A percentile compares a stretch with the other conserved stretches of the same genome.
These are phyloP conservation scores for Aureobasidium lini DNA, from an alignment of 2,329 filamentous ascomycete species.

Conservation along the genomic window DNA sequence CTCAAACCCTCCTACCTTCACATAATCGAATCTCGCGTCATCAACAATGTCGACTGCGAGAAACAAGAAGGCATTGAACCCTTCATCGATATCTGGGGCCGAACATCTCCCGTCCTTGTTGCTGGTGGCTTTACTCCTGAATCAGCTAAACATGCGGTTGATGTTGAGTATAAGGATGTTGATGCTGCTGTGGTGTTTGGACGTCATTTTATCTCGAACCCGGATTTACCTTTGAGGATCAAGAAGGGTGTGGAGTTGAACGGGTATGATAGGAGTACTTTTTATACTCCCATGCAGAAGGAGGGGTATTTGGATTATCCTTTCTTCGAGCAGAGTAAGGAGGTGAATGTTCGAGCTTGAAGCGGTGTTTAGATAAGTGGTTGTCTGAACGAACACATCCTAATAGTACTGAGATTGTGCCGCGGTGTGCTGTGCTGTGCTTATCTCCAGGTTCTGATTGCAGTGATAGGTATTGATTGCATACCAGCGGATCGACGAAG, in stretches of 20 bases:
- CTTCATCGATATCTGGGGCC: constrained; percentile 39
- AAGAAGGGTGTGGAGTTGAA: constrained; percentile 36
- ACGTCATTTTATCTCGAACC: constrained; percentile 43
- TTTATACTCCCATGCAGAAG: constrained; percentile 33
- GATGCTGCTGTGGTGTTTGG: constrained; percentile 44
- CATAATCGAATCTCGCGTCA: constrained; percentile 51
- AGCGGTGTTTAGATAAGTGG: constrained; percentile 28
- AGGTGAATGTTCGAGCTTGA: neutral
- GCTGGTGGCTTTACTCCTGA: constrained; percentile 36
- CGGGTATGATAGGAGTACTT: constrained; percentile 38
- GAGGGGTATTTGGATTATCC: constrained; percentile 38
- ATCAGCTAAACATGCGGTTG: constrained; percentile 29
- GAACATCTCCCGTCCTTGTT: constrained; percentile 39
- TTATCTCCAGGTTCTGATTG: too few species aligned
- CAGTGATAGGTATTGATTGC: too few species aligned
- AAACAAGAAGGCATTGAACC: constrained; percentile 35
- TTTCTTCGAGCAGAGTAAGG: constrained; percentile 22
- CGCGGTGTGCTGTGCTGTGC: too few species aligned
- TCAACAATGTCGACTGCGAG: constrained; percentile 36
- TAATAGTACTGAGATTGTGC: too few species aligned
- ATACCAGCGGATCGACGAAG: too few species aligned
- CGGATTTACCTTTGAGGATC: constrained; percentile 41
- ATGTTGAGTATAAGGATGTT: constrained; percentile 35
- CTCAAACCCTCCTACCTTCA: constrained; percentile 55
- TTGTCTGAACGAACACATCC: too few species aligned